Evolutionary conservation across 2,329 filamentous ascomycete species (phyloP).

Genomic region (Colletotrichum spaethianum): DNA sequence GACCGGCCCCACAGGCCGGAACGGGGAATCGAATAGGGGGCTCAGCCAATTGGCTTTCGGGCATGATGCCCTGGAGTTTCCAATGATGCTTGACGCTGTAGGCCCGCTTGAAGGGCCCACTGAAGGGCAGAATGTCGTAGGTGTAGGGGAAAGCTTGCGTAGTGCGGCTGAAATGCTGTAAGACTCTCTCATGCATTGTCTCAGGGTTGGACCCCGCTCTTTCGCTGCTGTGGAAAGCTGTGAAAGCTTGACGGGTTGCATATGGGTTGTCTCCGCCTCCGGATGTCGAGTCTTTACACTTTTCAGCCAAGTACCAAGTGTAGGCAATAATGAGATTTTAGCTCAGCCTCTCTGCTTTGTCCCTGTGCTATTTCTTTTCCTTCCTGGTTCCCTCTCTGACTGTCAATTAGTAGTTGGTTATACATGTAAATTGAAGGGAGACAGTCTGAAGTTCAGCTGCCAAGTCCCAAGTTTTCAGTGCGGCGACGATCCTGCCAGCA

Average conservation of each 20-base stretch:
- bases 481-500: not conserved
- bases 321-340: not conserved
- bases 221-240: not conserved
- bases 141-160: not conserved
- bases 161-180: not conserved
- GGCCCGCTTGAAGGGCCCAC: not conserved
- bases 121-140: not conserved
- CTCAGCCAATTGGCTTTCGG: conserved; percentile 19
- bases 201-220: not conserved
- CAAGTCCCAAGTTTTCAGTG: not conserved
- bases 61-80: not conserved
- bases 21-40: conserved; percentile 15
- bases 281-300: not conserved
- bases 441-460: not conserved
- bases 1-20: conserved; percentile 29
- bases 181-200: not conserved
- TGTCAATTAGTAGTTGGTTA: not conserved
- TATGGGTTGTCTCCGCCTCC: conserved; percentile 3
- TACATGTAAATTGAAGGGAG: not conserved
- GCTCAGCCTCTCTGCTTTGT: no score
- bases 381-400: not conserved
- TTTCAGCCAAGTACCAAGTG: not conserved
- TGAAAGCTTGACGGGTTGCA: not conserved
- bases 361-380: not conserved
- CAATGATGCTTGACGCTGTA: not conserved